Base-by-base conservation (phyloP, 306 rosid genomes). In the Sindora glabra region DNA sequence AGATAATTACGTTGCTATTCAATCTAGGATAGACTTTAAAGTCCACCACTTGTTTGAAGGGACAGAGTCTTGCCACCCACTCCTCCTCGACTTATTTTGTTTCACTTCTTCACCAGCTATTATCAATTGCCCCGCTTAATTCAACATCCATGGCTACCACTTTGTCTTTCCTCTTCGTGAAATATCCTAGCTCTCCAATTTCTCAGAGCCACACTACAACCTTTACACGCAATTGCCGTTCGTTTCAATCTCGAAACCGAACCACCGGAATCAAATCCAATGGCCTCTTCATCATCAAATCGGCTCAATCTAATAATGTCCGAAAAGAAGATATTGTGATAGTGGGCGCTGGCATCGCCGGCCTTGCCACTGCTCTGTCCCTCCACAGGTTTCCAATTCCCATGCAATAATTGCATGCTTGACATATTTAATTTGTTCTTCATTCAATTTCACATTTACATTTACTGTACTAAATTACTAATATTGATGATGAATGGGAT, bases 321-420 rank as follows among this genome's bases (percentile, higher is more conserved):
- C 61, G 36, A 42, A 74, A 46, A 54, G 81, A 77, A 58, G 71
- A 71, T 25, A 71, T 77, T 13, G 78, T 77, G 46, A 65, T 81
- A 18, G 76, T 81, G n/a, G 87, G 87, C n/a, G 87, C 65, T 6
- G 87, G 83, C 47, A 81, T 81, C 8, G 81, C 81, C 5, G 83
- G 83, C 48, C 78, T 81, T 45, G 83, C 83, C 26, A 77, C 86
- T 0, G 80, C 83, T 2, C 61, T 81, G 8, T 73, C 86, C 48
- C 87, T 81, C 48, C 86, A 74, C 78, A 60, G 78, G 80, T 81
- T 25, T 1, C 23, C 22, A 19, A 21, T 55, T 22, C 0, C 8
- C 34, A 29, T 4, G 5, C 8, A 29, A 29, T 29, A 6, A 4
- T 29, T 9, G 2, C 34, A 34, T 54, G 16, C 2, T 29, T 29